Evolutionary conservation across 2,329 filamentous ascomycete species (phyloP).

Genomic region (Pseudopithomyces chartarum): DNA sequence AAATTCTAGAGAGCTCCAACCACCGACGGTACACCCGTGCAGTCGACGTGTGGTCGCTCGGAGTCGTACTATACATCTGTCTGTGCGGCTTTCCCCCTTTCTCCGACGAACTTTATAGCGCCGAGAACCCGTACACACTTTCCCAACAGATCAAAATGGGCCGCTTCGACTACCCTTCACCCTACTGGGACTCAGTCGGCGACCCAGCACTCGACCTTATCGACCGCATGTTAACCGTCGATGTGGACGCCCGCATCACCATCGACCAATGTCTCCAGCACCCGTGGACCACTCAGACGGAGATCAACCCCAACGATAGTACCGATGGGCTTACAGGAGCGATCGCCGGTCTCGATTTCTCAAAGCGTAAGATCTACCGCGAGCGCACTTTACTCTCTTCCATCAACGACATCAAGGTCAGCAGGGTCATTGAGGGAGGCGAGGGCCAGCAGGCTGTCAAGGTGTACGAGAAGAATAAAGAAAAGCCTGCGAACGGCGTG

Average conservation of each 20-base stretch:
- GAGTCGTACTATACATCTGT: slow-evolving; percentile 97
- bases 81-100: slow-evolving; percentile 97
- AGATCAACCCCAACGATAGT: slow-evolving; percentile 72
- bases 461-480: slow-evolving; percentile 46
- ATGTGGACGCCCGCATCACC: slow-evolving; percentile 80
- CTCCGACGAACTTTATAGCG: slow-evolving; percentile 85
- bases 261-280: slow-evolving; percentile 91
- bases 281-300: slow-evolving; percentile 76
- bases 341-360: slow-evolving; percentile 80
- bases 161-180: slow-evolving; percentile 91
- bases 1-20: slow-evolving; percentile 83
- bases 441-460: slow-evolving; percentile 53
- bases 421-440: slow-evolving; percentile 62
- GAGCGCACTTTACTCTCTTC: slow-evolving; percentile 85
- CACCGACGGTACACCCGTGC: slow-evolving; percentile 90
- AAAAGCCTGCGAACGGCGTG: slow-evolving; percentile 18
- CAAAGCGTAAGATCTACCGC: slow-evolving; percentile 76
- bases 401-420: slow-evolving; percentile 75
- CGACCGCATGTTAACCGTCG: slow-evolving; percentile 90
- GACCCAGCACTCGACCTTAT: slow-evolving; percentile 91
- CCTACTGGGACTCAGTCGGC: slow-evolving; percentile 90
- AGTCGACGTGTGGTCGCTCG: slow-evolving; percentile 95
- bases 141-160: slow-evolving; percentile 89
- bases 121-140: slow-evolving; percentile 82
- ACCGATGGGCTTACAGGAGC: slow-evolving; percentile 92